These are phyloP conservation scores for Anacardium occidentale DNA, from an alignment of 345 rosid species.

Conservation along the genomic window DNA sequence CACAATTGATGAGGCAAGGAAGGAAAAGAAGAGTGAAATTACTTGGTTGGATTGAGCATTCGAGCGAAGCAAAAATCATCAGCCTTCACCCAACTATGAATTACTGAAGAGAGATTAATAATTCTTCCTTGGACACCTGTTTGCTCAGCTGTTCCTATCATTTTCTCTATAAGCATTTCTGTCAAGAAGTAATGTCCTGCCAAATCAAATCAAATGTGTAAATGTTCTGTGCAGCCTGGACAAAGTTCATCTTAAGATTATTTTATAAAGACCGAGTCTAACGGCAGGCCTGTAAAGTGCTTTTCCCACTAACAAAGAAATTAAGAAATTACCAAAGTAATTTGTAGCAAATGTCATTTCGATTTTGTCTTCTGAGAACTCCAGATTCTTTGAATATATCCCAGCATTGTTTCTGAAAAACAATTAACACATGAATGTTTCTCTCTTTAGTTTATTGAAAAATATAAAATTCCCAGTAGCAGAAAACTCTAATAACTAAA, in stretches of 20 bases:
- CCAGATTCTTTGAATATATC: conserved; percentile 68
- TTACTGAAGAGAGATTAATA: conserved; percentile 84
- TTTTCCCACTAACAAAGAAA: not conserved
- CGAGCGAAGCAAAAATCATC: conserved; percentile 59
- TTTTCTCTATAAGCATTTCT: conserved; percentile 69
- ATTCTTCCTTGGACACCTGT: conserved; percentile 81
- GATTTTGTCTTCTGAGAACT: conserved; percentile 90
- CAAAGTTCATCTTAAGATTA: not conserved
- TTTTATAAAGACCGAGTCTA: not conserved
- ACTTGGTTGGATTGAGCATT: conserved; percentile 73
- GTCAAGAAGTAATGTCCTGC: conserved; percentile 90
- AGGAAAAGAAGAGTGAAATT: conserved; percentile 20
- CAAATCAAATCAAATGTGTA: not conserved
- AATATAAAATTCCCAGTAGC: not conserved
- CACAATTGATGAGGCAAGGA: not conserved
- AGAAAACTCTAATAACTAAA: not conserved
- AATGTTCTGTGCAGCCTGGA: not conserved
- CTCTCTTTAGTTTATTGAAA: not conserved
- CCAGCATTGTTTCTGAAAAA: conserved; percentile 90
- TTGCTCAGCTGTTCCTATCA: conserved; percentile 72
- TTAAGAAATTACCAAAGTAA: conserved; percentile 56
- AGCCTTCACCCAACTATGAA: conserved; percentile 82
- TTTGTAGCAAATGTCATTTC: conserved; percentile 95
- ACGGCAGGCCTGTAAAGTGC: not conserved
- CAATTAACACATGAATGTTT: not conserved